These are phyloP conservation scores for Vachellia pachyceras DNA, from an alignment of 306 rosid genomes.

Conservation along the genomic window DNA sequence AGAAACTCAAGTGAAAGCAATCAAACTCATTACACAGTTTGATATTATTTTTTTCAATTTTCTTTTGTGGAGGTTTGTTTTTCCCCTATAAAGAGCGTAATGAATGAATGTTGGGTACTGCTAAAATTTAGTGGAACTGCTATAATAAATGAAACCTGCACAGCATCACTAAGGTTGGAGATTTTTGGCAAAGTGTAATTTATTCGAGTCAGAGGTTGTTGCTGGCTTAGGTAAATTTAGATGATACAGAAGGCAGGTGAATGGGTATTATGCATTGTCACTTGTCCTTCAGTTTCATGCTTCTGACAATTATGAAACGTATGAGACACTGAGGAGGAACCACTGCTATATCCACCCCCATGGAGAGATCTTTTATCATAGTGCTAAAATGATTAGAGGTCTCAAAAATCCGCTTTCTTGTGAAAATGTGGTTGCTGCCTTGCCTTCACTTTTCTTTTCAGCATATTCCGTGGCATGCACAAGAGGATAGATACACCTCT, in stretches of 20 bases:
- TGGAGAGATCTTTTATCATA: background rate
- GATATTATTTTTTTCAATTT: slow-evolving; percentile 36
- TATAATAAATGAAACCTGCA: slow-evolving; percentile 38
- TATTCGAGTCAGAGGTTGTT: slow-evolving; percentile 12
- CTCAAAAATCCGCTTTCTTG: background rate
- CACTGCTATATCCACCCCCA: background rate
- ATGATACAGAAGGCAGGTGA: background rate
- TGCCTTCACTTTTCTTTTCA: background rate
- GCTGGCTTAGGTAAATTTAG: slow-evolving; percentile 35
- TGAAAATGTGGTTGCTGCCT: background rate
- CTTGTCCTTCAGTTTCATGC: background rate
- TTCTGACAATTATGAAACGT: background rate
- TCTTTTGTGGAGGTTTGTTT: background rate
- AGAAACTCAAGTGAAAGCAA: slow-evolving; percentile 33
- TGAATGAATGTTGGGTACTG: slow-evolving; percentile 35
- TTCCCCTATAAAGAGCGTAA: slow-evolving; percentile 13
- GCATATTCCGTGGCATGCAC: background rate
- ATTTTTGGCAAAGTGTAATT: slow-evolving; percentile 29
- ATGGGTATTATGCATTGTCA: background rate
- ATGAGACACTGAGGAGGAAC: background rate
- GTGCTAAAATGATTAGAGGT: background rate
- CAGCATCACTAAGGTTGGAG: slow-evolving; percentile 14
- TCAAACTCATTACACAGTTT: slow-evolving; percentile 21
- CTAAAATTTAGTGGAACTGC: slow-evolving; percentile 28
- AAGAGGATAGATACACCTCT: background rate